Evolutionary conservation across 495 filamentous ascomycete species (phyloP).

Genomic region (Penicillium flavigenum): DNA sequence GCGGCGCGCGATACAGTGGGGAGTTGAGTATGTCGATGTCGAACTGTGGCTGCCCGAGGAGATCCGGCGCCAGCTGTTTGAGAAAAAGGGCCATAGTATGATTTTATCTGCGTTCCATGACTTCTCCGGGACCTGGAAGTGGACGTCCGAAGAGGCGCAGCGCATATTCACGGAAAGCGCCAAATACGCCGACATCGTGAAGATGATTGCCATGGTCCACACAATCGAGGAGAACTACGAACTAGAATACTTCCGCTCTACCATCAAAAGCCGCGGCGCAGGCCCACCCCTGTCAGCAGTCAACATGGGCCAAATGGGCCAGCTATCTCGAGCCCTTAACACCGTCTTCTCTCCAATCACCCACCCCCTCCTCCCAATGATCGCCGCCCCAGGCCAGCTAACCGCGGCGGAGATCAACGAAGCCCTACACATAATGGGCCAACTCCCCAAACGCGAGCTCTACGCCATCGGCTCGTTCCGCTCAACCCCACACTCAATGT

Average conservation of each 20-base stretch:
- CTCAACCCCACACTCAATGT: slow-evolving; percentile 71
- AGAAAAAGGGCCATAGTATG: slow-evolving; percentile 68
- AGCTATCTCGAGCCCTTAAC: slow-evolving; percentile 77
- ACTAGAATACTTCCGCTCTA: slow-evolving; percentile 82
- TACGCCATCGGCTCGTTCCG: slow-evolving; percentile 75
- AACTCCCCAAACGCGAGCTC: slow-evolving; percentile 73
- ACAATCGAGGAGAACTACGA: slow-evolving; percentile 82
- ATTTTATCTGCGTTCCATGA: slow-evolving; percentile 89
- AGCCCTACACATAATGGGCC: slow-evolving; percentile 73
- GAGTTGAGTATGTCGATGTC: slow-evolving; percentile 83
- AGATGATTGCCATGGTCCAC: slow-evolving; percentile 81
- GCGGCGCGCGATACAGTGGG: slow-evolving; percentile 77
- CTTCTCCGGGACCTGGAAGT: slow-evolving; percentile 78
- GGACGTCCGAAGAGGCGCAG: slow-evolving; percentile 69
- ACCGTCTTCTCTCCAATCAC: slow-evolving; percentile 84
- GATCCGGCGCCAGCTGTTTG: slow-evolving; percentile 63
- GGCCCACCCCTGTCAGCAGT: slow-evolving; percentile 74
- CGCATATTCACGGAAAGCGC: slow-evolving; percentile 65
- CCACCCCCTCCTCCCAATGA: slow-evolving; percentile 77
- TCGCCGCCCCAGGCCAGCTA: slow-evolving; percentile 80
- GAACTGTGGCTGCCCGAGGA: slow-evolving; percentile 81
- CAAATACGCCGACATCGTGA: slow-evolving; percentile 78
- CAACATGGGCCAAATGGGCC: slow-evolving; percentile 82
- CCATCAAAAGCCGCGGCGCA: slow-evolving; percentile 62
- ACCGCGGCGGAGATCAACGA: slow-evolving; percentile 81